Conservation (phyloP, 805 yeast species). For the Yarrowia keelungensis region DNA sequence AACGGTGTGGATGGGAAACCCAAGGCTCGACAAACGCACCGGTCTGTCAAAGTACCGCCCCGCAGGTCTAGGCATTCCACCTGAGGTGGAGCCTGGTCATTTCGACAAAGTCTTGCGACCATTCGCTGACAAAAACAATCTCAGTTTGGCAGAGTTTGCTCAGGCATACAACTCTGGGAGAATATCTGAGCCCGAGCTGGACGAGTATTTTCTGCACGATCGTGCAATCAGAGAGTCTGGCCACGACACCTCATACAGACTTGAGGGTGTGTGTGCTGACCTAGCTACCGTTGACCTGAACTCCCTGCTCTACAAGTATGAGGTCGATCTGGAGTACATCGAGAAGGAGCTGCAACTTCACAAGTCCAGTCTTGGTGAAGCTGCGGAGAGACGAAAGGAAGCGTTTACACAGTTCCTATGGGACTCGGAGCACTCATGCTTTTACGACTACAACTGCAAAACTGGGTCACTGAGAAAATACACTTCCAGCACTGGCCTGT, state of each 20-base stretch:
- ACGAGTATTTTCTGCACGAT: constrained; percentile 88
- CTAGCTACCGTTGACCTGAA: constrained; percentile 91
- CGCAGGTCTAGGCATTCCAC: constrained; percentile 91
- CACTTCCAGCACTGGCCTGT: constrained; percentile 87
- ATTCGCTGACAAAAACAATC: constrained; percentile 66
- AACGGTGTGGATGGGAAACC: constrained; percentile 76
- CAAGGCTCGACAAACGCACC: constrained; percentile 73
- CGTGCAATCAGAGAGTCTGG: constrained; percentile 96
- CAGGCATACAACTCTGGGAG: constrained; percentile 69
- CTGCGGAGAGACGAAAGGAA: constrained; percentile 61
- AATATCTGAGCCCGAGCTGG: constrained; percentile 79
- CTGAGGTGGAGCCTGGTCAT: constrained; percentile 93
- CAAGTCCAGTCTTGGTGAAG: constrained; percentile 65
- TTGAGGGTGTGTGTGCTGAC: constrained; percentile 88
- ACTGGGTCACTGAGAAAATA: constrained; percentile 62
- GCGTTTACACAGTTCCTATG: constrained; percentile 75
- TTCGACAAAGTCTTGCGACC: constrained; percentile 75
- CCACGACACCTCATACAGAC: constrained; percentile 89
- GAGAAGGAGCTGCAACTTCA: constrained; percentile 54
- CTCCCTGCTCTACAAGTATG: constrained; percentile 86
- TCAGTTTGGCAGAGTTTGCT: constrained; percentile 68
- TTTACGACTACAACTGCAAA: constrained; percentile 81
- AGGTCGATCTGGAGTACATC: constrained; percentile 72
- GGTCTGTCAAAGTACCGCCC: constrained; percentile 92
- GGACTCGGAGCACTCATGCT: constrained; percentile 80